Conservation (phyloP, 352 stramenopile species). For the Ochromonadaceae sp. region DNA sequence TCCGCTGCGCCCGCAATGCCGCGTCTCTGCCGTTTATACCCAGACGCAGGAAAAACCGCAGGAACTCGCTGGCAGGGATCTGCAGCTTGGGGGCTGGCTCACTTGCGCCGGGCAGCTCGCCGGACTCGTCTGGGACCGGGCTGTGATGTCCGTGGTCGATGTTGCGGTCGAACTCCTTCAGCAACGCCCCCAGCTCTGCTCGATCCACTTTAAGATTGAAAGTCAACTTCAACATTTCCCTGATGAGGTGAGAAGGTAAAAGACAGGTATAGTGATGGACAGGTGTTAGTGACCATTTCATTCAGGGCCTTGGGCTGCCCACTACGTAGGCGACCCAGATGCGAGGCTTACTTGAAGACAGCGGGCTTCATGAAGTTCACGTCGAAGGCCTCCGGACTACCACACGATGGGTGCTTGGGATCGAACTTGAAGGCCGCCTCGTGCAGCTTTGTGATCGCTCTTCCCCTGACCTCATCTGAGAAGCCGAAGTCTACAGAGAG, state of each 20-base stretch:
- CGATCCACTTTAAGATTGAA: constrained; percentile 11
- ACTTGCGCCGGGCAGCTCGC: too few relatives aligned
- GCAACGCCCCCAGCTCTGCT: neutral
- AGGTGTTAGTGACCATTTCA: too few relatives aligned
- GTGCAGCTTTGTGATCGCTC: neutral
- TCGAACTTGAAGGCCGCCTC: constrained; percentile 2
- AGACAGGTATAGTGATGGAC: too few relatives aligned
- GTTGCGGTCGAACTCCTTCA: constrained; percentile 4
- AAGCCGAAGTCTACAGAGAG: neutral
- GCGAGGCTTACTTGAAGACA: neutral
- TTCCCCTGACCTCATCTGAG: neutral
- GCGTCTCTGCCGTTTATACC: neutral
- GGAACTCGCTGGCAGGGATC: neutral
- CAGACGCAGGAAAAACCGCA: neutral
- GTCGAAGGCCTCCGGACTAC: neutral
- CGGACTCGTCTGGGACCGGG: neutral
- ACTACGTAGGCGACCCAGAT: neutral
- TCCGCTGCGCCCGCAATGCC: neutral
- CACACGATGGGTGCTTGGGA: neutral
- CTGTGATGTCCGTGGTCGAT: neutral
- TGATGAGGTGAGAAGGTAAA: too few relatives aligned
- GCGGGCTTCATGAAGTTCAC: neutral
- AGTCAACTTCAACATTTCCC: constrained; percentile 13
- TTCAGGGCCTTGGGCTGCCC: too few relatives aligned
- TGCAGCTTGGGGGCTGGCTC: too few relatives aligned